Conservation (phyloP, 768 basidiomycete genomes). For the Mycena leptocephala region DNA sequence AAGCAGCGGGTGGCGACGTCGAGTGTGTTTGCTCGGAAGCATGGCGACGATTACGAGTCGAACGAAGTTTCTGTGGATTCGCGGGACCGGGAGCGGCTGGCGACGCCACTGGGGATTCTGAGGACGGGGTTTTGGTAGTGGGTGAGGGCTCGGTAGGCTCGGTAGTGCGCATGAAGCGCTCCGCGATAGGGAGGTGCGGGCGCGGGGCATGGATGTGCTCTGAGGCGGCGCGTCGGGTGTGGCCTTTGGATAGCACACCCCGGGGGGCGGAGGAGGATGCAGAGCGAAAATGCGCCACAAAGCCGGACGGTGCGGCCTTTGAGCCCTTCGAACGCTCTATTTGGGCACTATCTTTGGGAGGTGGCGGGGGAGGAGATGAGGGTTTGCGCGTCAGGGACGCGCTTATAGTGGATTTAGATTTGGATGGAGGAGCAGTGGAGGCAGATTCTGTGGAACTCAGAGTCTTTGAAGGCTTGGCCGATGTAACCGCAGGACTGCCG, state of each 20-base stretch:
- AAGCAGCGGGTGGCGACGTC: constrained; percentile 15
- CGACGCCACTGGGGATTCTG: neutral
- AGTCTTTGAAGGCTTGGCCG: neutral
- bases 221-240: constrained; percentile 18
- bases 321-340: neutral
- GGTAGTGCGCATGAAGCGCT: neutral
- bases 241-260: neutral
- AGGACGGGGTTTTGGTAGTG: neutral
- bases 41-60: neutral
- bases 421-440: too few species aligned
- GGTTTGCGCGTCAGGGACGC: neutral
- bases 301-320: neutral
- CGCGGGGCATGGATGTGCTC: constrained; percentile 5
- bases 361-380: neutral
- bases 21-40: constrained; percentile 16
- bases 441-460: neutral
- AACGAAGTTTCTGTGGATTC: neutral
- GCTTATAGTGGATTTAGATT: neutral
- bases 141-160: neutral
- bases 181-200: neutral
- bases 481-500: neutral
- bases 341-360: neutral
- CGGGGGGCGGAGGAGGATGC: constrained; percentile 6
- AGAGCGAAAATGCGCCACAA: constrained; percentile 11
- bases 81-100: neutral